Evolutionary conservation across 1,139 yeast species (phyloP).

Genomic region (Scheffersomyces cryptocercus): DNA sequence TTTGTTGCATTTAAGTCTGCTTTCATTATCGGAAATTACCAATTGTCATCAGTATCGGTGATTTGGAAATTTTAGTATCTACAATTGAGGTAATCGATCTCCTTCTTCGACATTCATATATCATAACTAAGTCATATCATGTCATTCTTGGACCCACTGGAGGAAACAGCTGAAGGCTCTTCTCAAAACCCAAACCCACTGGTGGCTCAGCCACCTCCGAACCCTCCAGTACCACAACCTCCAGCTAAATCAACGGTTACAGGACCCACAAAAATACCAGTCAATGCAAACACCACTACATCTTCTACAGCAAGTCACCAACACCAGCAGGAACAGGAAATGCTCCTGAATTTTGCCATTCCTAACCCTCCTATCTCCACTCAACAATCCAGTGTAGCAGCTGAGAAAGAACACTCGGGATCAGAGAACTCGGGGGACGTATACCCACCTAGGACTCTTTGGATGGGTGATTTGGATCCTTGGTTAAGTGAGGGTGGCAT

Average conservation of each 20-base stretch:
- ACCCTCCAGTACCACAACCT: background rate
- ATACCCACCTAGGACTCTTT: conserved; percentile 54
- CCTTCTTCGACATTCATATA: too few relatives aligned
- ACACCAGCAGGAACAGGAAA: conserved; percentile 48
- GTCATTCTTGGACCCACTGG: too few relatives aligned
- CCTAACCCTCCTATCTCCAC: conserved; percentile 47
- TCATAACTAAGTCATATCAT: too few relatives aligned
- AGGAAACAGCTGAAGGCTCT: too few relatives aligned
- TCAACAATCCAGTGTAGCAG: conserved; percentile 34
- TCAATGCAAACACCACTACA: conserved; percentile 10
- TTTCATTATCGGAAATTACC: too few relatives aligned
- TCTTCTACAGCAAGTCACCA: conserved; percentile 45
- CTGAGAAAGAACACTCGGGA: conserved; percentile 10
- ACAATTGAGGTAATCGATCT: too few relatives aligned
- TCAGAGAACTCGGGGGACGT: conserved; percentile 4
- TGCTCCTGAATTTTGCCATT: conserved; percentile 39
- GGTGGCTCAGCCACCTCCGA: background rate
- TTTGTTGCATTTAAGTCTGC: too few relatives aligned
- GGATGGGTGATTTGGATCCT: conserved; percentile 85
- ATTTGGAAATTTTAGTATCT: too few relatives aligned
- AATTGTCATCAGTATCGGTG: too few relatives aligned
- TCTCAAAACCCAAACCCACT: too few relatives aligned
- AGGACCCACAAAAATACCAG: conserved; percentile 1
- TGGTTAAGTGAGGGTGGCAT: conserved; percentile 67
- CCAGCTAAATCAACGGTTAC: background rate